Evolutionary conservation across 176 grass and related monocot species (phyloP), one percentile per base, ranked within the genome.

Genomic region (Pontederia paniculata): DNA sequence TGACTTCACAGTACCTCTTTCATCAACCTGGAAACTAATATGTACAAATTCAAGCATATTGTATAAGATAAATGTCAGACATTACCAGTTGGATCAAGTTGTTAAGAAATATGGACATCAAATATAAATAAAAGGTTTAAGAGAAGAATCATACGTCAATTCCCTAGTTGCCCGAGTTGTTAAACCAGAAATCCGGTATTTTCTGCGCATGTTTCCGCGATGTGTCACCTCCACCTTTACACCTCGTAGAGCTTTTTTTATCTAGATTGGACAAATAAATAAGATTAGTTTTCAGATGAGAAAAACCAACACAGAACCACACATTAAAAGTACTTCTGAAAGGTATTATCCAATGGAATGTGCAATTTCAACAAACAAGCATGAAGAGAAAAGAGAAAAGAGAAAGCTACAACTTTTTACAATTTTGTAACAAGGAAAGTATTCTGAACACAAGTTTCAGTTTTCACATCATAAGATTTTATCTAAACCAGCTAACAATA

Each of bases 211-310:
- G 65, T 95, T 95, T 25, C 89, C 81, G 77, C 89, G 89, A 52
- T 95, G 89, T 61, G 89, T 95, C 53, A 95, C 89, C 79, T 88
- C 89, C 41, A 95, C 89, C 60, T 88, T 88, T n/a, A 95, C 84
- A 57, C 89, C 84, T 72, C 78, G 84, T 50, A 95, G 63, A 52
- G 89, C 84, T 56, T 95, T 95, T 69, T 88, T 95, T 66, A 95
- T 88, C 89, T 95, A 68, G 72, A 63, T 47, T 69, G 67, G 31
- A 71, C 14, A 21, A 28, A 15, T 10, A 57, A 9, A 16, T n/a
- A n/a, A 67, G 25, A 48, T 11, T 50, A 25, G 54, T 60, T 53
- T 0, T 2, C 68, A 10, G 16, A 23, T 13, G 20, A 47, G n/a
- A 5, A 48, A 69, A 46, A 15, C 48, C 9, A 50, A 13, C 2